Conservation (phyloP, 306 rosid genomes). For the Citrullus colocynthis region DNA sequence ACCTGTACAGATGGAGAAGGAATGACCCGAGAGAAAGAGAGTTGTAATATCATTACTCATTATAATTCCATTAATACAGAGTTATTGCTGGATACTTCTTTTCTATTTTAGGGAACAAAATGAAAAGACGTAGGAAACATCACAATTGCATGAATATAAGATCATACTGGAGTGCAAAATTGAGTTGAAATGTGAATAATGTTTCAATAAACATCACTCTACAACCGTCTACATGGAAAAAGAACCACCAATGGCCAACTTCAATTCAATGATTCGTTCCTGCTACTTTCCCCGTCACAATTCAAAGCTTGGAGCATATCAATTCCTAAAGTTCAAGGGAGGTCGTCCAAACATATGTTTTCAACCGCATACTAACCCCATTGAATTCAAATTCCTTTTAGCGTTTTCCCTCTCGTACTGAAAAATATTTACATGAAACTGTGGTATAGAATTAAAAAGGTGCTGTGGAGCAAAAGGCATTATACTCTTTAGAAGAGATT, state of each 20-base stretch:
- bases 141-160: background rate
- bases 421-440: background rate
- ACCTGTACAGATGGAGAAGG: constrained; percentile 42
- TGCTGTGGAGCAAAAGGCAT: background rate
- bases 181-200: background rate
- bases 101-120: background rate
- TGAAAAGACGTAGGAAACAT: background rate
- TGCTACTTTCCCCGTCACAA: background rate
- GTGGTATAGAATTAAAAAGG: background rate
- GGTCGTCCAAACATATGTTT: background rate
- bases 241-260: background rate
- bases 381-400: background rate
- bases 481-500: background rate
- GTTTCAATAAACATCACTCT: background rate
- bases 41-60: background rate
- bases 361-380: background rate
- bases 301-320: background rate
- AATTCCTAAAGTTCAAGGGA: background rate
- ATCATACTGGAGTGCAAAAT: background rate
- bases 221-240: background rate
- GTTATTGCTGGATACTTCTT: background rate
- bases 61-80: background rate
- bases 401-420: background rate
- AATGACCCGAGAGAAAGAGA: background rate
- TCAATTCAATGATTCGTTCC: background rate